Evolutionary conservation across 768 basidiomycete genomes (phyloP).

Genomic region (Lactarius psammicola): DNA sequence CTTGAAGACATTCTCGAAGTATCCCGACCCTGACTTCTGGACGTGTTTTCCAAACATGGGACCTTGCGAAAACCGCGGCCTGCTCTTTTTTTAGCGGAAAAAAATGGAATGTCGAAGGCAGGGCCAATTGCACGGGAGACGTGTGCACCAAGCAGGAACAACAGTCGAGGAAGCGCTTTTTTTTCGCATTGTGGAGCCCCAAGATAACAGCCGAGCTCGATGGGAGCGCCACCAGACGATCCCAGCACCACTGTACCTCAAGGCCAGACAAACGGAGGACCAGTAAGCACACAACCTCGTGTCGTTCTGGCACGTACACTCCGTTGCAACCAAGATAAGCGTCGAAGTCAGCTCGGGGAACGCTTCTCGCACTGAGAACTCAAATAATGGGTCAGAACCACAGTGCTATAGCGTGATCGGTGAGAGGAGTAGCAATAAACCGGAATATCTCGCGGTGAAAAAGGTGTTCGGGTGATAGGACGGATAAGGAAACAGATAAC

Average conservation of each 20-base stretch:
- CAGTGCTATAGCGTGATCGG: background rate
- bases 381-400: background rate
- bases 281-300: background rate
- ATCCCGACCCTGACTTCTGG: background rate
- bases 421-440: background rate
- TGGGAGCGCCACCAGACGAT: too few relatives aligned
- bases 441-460: background rate
- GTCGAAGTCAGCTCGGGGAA: background rate
- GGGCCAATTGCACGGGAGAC: background rate
- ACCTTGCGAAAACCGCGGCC: background rate
- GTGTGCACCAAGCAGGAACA: background rate
- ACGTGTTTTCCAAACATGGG: background rate
- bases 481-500: background rate
- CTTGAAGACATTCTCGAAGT: background rate
- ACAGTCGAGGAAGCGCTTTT: background rate
- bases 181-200: background rate
- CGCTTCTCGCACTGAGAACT: background rate
- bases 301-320: background rate
- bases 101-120: background rate
- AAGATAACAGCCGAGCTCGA: background rate
- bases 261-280: too few relatives aligned
- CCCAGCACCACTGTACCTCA: too few relatives aligned
- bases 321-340: too few relatives aligned
- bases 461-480: background rate
- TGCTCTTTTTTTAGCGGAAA: background rate